Evolutionary conservation across 306 rosid genomes (phyloP).

Genomic region (Rosa multiflora): DNA sequence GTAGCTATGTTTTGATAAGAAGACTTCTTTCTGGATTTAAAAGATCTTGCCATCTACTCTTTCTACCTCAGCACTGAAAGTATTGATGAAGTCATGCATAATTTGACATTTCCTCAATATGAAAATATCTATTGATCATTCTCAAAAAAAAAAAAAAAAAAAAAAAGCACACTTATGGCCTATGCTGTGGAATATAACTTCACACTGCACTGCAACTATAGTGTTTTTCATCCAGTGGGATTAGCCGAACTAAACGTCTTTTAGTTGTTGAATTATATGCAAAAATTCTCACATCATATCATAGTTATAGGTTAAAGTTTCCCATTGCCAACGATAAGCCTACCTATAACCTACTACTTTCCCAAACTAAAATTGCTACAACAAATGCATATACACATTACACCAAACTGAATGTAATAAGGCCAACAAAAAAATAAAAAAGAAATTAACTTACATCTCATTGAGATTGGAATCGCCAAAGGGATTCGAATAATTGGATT

Average conservation of each 20-base stretch:
- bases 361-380: neutral
- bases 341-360: neutral
- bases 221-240: neutral
- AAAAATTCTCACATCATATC: neutral
- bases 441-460: slow-evolving; percentile 61
- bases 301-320: neutral
- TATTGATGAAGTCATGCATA: neutral
- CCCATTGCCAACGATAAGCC: neutral
- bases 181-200: neutral
- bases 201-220: neutral
- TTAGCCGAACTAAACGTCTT: neutral
- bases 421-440: neutral
- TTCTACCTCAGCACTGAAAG: neutral
- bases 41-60: neutral
- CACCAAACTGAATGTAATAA: neutral
- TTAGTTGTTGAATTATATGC: neutral
- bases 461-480: slow-evolving; percentile 95
- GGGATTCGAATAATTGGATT: slow-evolving; percentile 89
- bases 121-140: neutral
- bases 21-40: no score
- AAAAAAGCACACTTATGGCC: neutral
- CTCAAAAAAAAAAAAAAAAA: no score
- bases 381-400: neutral
- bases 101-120: neutral
- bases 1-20: neutral